Percentiles rank a stretch among this genome's conserved stretches.
Conservation (phyloP, 2,329 filamentous ascomycete species). For the Monilinia polystroma region DNA sequence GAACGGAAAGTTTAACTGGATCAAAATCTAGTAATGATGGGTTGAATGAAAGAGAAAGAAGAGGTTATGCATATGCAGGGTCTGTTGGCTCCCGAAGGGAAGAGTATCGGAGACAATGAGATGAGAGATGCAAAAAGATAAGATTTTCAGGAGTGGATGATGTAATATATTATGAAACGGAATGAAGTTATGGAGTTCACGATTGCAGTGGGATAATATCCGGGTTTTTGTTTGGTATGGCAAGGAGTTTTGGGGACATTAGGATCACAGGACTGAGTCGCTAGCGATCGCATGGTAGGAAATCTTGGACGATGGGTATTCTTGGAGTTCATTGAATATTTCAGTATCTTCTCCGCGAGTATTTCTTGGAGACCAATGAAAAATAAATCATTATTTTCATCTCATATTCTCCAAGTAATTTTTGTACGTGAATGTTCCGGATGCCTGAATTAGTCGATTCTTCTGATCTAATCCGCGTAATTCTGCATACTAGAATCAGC, state of each 20-base stretch:
- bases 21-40: not conserved
- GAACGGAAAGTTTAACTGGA: not conserved
- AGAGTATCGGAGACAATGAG: constrained; percentile 4
- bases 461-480: not conserved
- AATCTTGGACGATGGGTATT: not conserved
- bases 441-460: not conserved
- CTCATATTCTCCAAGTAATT: not conserved
- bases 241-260: not conserved
- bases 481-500: not conserved
- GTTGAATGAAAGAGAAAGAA: not conserved
- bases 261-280: not conserved
- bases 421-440: constrained; percentile 4
- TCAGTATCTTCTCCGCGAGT: not conserved
- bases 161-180: not conserved
- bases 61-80: not conserved
- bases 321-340: too few relatives aligned
- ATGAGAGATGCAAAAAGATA: not conserved
- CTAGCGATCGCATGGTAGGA: not conserved
- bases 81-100: not conserved
- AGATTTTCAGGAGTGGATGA: not conserved
- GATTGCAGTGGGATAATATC: not conserved
- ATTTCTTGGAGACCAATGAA: not conserved
- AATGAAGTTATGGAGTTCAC: not conserved
- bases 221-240: not conserved
- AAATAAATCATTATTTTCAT: not conserved